Base-by-base conservation (phyloP, 305 asterid species). In the Euphrasia arctica region DNA sequence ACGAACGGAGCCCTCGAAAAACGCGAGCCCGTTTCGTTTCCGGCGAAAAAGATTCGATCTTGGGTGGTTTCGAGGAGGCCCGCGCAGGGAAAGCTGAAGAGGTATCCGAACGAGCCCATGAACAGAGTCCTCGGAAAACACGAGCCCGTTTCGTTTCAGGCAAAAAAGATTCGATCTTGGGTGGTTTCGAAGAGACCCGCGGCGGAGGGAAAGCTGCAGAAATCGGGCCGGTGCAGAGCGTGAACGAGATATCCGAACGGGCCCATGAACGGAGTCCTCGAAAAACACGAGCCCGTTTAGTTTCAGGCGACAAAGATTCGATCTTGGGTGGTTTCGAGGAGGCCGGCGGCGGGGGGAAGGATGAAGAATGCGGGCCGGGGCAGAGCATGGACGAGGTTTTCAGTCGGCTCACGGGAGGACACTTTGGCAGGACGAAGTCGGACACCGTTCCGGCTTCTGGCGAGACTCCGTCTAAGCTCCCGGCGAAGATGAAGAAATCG, bases 401-500 rank as follows among this genome's bases (percentile, higher is more conserved):
- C 85, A 76, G 72, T 60, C 65, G 73, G 62, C 60, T 78, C 42
- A 55, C 49, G 0, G 85, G 25, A 32, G 52, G 14, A 3, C 80
- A 81, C 59, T 74, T 83, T 4, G 50, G 15, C 58, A 56, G 90
- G 76, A 78, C 84, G 1, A 78, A 69, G 61, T 81, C 97, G 4
- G 93, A 88, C 57, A 74, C 82, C 3, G 58, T 64, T 41, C 97
- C 95, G 1, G 60, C 79, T 7, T 74, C 83, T 41, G 87, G 83
- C 1, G 81, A 74, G 71, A n/a, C 69, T 2, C 82, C 80, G 67
- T 39, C 60, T 25, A 82, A 67, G 51, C 67, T 79, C n/a, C 73
- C 89, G 58, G 68, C 76, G 31, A 85, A 74, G 70, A 82, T 90
- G 92, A 77, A 43, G 74, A 90, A 85, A 25, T 90, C 92, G 48